A percentile compares a stretch with the other conserved stretches of the same genome.
Evolutionary conservation across 2,329 filamentous ascomycete genomes (phyloP).

Genomic region (Dactylellina drechsleri): DNA sequence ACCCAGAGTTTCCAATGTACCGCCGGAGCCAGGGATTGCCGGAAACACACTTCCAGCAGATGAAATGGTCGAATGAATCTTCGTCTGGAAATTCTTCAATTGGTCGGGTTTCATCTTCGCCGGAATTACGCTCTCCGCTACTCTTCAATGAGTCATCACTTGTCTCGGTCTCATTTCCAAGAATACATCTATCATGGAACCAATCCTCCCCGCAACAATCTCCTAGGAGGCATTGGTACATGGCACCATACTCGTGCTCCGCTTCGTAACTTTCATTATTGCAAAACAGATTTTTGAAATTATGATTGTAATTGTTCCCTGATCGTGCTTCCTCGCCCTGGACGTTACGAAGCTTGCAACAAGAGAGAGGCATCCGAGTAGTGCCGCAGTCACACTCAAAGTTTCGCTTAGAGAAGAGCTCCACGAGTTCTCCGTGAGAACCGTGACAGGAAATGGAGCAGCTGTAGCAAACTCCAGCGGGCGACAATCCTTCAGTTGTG

Average conservation of each 20-base stretch:
- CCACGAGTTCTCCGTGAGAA: slow-evolving; percentile 84
- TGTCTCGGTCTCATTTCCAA: slow-evolving; percentile 13
- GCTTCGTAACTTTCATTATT: slow-evolving; percentile 87
- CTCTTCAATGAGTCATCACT: slow-evolving; percentile 56
- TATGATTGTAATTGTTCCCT: slow-evolving; percentile 92
- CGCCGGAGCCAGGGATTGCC: slow-evolving; percentile 89
- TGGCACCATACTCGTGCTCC: slow-evolving; percentile 89
- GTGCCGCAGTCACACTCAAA: slow-evolving; percentile 98
- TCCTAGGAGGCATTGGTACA: slow-evolving; percentile 82
- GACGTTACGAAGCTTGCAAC: slow-evolving; percentile 80
- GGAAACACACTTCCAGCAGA: slow-evolving; percentile 94
- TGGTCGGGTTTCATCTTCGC: slow-evolving; percentile 64
- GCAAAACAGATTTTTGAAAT: slow-evolving; percentile 93
- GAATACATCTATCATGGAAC: slow-evolving; percentile 58
- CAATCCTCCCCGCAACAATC: slow-evolving; percentile 58
- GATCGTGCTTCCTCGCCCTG: slow-evolving; percentile 79
- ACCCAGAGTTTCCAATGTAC: slow-evolving; percentile 82
- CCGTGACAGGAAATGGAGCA: slow-evolving; percentile 97
- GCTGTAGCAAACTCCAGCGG: slow-evolving; percentile 91
- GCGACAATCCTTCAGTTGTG: slow-evolving; percentile 72
- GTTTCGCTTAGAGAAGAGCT: slow-evolving; percentile 94
- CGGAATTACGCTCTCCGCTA: slow-evolving; percentile 61
- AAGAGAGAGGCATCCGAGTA: slow-evolving; percentile 75
- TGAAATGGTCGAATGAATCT: slow-evolving; percentile 86
- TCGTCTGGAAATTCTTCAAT: slow-evolving; percentile 86